A percentile compares a stretch with the other conserved stretches of the same genome.
These are phyloP conservation scores for Wickerhamomyces mucosus DNA, from an alignment of 805 yeast genomes.

Conservation along the genomic window DNA sequence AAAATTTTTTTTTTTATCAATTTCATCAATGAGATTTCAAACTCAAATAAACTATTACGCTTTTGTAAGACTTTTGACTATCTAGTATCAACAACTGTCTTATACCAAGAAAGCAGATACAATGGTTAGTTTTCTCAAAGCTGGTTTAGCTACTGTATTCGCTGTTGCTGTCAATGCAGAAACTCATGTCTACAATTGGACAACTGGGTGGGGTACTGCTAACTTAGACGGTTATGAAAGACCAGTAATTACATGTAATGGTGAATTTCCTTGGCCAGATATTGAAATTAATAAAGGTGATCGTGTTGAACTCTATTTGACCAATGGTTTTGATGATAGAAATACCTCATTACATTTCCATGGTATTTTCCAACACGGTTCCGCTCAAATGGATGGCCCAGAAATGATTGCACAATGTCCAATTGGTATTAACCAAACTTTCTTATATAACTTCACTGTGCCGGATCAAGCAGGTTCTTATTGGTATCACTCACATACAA, in stretches of 20 bases:
- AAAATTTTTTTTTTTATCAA: too few relatives aligned
- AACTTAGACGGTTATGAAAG: conserved; percentile 32
- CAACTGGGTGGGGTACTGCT: conserved; percentile 47
- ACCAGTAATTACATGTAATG: conserved; percentile 35
- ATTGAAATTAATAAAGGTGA: conserved; percentile 74
- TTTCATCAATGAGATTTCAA: too few relatives aligned
- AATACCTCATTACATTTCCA: conserved; percentile 88
- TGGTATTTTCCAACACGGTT: conserved; percentile 72
- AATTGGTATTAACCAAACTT: conserved; percentile 65
- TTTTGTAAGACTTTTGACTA: too few relatives aligned
- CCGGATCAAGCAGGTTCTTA: conserved; percentile 75
- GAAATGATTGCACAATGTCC: conserved; percentile 87
- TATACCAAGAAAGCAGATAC: neutral
- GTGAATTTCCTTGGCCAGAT: conserved; percentile 77
- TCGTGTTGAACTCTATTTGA: conserved; percentile 58
- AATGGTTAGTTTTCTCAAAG: conserved; percentile 1
- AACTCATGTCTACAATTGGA: conserved; percentile 57
- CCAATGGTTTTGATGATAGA: conserved; percentile 58
- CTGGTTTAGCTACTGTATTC: neutral
- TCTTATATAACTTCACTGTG: conserved; percentile 82
- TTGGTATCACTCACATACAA: conserved; percentile 96
- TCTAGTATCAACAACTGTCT: neutral
- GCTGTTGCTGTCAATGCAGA: conserved; percentile 8
- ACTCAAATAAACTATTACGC: too few relatives aligned
- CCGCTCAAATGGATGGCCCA: conserved; percentile 86